These are phyloP conservation scores for Ceratobasidium sp. DNA, from an alignment of 1,284 basidiomycete species.

Conservation along the genomic window DNA sequence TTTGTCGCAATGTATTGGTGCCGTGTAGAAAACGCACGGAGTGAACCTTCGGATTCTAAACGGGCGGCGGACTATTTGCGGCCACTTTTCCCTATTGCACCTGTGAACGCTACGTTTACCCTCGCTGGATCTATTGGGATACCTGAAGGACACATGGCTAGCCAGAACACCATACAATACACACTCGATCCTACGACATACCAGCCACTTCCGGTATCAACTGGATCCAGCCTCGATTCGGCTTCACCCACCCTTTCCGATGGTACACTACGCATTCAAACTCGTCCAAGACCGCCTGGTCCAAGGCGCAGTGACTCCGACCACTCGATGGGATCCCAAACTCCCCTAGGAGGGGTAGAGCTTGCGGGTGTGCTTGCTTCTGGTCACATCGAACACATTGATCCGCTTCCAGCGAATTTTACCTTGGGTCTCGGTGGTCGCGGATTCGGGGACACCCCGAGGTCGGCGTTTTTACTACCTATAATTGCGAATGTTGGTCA, in stretches of 20 bases:
- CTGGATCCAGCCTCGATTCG: not conserved
- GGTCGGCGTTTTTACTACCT: slow-evolving; percentile 1
- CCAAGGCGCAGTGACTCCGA: not conserved
- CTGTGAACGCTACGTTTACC: slow-evolving; percentile 22
- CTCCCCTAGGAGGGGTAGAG: not conserved
- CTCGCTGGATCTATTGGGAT: slow-evolving; percentile 39
- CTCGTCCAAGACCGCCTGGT: not conserved
- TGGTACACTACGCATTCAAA: not conserved
- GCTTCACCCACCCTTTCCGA: not conserved
- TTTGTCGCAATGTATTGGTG: slow-evolving; percentile 38
- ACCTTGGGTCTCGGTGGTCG: not conserved
- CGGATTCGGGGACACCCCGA: slow-evolving; percentile 8
- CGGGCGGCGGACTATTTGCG: slow-evolving; percentile 1
- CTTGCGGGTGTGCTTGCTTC: not conserved
- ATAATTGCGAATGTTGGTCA: not conserved
- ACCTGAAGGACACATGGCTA: slow-evolving; percentile 37
- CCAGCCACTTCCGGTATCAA: not conserved
- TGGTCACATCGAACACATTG: slow-evolving; percentile 6
- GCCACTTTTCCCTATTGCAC: not conserved
- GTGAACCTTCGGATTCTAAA: not conserved
- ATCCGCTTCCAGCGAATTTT: slow-evolving; percentile 13
- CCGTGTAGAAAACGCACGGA: slow-evolving; percentile 15
- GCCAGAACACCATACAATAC: slow-evolving; percentile 1
- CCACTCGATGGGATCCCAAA: not conserved
- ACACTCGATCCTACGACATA: slow-evolving; percentile 15